Conservation (phyloP, 768 basidiomycete species). For the Phanerochaete carnosa region DNA sequence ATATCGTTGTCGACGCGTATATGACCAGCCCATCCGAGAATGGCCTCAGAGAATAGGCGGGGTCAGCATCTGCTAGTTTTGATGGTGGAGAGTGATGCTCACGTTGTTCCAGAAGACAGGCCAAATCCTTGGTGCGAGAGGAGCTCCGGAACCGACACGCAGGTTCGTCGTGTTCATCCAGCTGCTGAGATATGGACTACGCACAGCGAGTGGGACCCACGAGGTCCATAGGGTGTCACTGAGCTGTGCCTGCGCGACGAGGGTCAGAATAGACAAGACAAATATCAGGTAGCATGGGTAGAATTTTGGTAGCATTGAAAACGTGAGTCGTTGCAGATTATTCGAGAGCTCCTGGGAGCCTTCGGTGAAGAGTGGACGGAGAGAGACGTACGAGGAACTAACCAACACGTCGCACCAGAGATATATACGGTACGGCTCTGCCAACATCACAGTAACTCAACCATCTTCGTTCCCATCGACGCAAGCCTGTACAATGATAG, state of each 20-base stretch:
- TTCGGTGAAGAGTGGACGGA: too few relatives aligned
- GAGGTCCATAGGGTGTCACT: not conserved
- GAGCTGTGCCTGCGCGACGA: not conserved
- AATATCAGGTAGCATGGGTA: too few relatives aligned
- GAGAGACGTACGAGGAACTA: too few relatives aligned
- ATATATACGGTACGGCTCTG: too few relatives aligned
- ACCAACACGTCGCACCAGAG: too few relatives aligned
- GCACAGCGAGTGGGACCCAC: conserved; percentile 56
- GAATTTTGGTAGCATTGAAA: too few relatives aligned
- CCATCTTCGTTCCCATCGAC: too few relatives aligned
- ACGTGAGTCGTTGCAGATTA: too few relatives aligned
- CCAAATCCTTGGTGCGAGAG: conserved; percentile 45
- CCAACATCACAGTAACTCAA: too few relatives aligned
- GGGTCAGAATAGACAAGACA: too few relatives aligned
- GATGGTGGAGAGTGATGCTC: not conserved
- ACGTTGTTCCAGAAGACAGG: conserved; percentile 37
- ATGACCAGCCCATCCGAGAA: conserved; percentile 4
- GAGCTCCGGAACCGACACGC: not conserved
- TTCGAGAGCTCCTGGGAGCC: too few relatives aligned
- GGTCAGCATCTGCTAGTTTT: not conserved
- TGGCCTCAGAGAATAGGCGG: not conserved
- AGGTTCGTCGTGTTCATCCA: conserved; percentile 38
- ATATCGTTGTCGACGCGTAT: conserved; percentile 9
- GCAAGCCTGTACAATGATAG: too few relatives aligned
- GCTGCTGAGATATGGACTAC: conserved; percentile 59